Evolutionary conservation across 2,329 filamentous ascomycete species (phyloP).

Genomic region (Diaporthe destruens): DNA sequence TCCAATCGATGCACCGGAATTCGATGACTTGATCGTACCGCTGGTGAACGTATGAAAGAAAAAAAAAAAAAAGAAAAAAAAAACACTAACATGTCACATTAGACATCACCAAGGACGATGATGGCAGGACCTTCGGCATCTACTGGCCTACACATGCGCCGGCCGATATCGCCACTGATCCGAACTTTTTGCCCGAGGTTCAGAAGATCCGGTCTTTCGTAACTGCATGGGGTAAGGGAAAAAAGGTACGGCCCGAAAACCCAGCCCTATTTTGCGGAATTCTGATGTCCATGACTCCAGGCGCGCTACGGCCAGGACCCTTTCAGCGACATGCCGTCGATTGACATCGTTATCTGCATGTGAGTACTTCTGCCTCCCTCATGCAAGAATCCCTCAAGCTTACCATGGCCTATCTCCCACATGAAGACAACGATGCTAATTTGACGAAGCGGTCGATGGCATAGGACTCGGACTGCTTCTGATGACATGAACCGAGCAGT

Average conservation of each 20-base stretch:
- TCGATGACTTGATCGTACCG: neutral
- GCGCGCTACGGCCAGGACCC: neutral
- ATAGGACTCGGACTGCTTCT: neutral
- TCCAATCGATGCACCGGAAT: too few species aligned
- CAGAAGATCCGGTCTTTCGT: neutral
- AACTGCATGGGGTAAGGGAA: neutral
- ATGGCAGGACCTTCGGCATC: neutral
- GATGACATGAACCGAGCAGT: neutral
- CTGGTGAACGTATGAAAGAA: neutral
- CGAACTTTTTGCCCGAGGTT: neutral
- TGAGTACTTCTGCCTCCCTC: neutral
- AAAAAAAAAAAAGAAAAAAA: too few species aligned
- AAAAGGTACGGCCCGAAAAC: neutral
- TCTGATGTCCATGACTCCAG: neutral
- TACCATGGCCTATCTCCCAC: too few species aligned
- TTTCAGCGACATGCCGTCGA: neutral
- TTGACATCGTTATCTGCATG: neutral
- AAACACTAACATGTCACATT: neutral
- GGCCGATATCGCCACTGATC: neutral
- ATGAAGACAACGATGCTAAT: neutral
- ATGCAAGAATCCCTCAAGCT: too few species aligned
- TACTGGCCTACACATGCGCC: neutral
- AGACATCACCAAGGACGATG: constrained; percentile 12
- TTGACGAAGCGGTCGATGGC: constrained; percentile 11
- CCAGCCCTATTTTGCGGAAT: neutral